Evolutionary conservation across 148 eudicot species (phyloP), one percentile per base, ranked within the genome.

Genomic region (Arctostaphylos glauca): DNA sequence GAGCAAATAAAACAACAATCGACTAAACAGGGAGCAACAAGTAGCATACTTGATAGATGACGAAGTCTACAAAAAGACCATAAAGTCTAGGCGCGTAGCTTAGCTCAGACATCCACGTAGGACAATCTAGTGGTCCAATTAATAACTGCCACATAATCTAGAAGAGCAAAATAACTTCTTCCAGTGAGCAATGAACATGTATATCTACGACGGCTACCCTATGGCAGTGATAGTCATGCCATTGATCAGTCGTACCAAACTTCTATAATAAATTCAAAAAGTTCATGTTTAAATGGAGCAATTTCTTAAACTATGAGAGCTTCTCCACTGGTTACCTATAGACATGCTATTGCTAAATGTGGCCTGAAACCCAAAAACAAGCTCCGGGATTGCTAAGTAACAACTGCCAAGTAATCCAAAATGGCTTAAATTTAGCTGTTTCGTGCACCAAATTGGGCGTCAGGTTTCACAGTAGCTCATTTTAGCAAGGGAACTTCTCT

Each of bases 141-240:
- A 31, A 55, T 5, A 77, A 10, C 64, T 77, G 23, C 66, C 49
- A 77, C 7, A 60, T 77, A 38, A 41, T 38, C 25, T 41, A 46
- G n/a, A 77, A 54, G 66, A 55, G 25, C 46, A 77, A 77, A 55
- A 41, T 56, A 77, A 77, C 66, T 77, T 77, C 47, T 31, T 76
- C 50, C 66, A 16, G 7, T 55, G 25, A 56, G 10, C 67, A 56
- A 56, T 41, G 38, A 56, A 13, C 43, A 31, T 15, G 3, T 6
- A 31, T 16, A 55, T 16, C 50, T 9, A 10, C 13, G 23, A 3
- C 5, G n/a, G 47, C 53, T 50, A 76, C 59, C 79, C 41, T 52
- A 3, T 55, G 66, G 13, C 64, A 49, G 49, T 56, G 64, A 55
- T 77, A 31, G 21, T 41, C 6, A 44, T 66, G n/a, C 47, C 47